phyloP scores from a whole-genome alignment of 371 early-diverging fungal species.

The Apophysomyces trapeziformis region DNA sequence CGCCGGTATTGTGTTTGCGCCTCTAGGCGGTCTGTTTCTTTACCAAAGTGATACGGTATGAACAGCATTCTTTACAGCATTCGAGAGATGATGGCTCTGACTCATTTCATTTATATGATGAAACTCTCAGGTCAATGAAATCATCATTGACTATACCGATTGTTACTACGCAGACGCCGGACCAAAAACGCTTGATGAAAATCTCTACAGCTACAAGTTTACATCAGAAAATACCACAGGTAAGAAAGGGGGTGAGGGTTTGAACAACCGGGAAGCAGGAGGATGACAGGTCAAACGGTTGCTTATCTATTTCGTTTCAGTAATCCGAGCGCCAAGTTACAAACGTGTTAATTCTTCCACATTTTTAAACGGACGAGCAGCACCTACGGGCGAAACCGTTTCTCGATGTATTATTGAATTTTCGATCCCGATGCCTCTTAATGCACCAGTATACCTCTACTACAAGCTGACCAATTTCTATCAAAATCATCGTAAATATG shows the following conservation, averaged over 20 bases:
- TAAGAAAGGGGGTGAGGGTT: conserved; percentile 14
- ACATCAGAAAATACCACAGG: conserved; percentile 46
- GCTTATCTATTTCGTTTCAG: conserved; percentile 14
- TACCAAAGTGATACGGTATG: conserved; percentile 60
- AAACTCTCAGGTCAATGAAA: conserved; percentile 61
- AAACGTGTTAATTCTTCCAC: conserved; percentile 29
- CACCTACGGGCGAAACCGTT: conserved; percentile 29
- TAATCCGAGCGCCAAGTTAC: conserved; percentile 41
- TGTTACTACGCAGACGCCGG: conserved; percentile 53
- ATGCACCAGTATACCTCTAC: conserved; percentile 79
- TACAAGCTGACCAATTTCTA: conserved; percentile 91
- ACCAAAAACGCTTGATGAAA: conserved; percentile 14
- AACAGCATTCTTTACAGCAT: background rate
- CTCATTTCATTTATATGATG: background rate
- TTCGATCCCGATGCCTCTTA: conserved; percentile 58
- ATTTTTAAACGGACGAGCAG: conserved; percentile 21
- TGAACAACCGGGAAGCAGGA: background rate
- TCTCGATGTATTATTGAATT: conserved; percentile 72
- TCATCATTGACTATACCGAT: conserved; percentile 84
- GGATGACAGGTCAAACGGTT: background rate
- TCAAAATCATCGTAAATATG: conserved; percentile 93
- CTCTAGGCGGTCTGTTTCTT: conserved; percentile 78
- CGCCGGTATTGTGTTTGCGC: conserved; percentile 84
- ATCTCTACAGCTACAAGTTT: conserved; percentile 45
- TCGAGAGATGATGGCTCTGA: no score